Base-by-base conservation (phyloP, 2,329 filamentous ascomycete genomes). In the Xylariomycetidae sp. region DNA sequence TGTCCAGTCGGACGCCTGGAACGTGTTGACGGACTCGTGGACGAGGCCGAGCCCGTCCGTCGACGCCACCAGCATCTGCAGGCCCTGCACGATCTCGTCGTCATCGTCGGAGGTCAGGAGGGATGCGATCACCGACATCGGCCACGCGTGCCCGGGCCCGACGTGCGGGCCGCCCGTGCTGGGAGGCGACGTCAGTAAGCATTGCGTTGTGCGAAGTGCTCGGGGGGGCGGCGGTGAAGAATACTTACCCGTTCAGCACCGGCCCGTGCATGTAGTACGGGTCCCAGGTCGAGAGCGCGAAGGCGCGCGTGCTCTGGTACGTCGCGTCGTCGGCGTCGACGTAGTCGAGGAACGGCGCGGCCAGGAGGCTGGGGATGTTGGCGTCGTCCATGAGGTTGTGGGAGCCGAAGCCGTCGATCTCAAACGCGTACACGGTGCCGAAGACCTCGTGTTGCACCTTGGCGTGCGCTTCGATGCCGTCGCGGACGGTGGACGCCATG, bases 111-210 rank as follows among this genome's bases (percentile, higher is more conserved):
- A 53, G 23, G 87, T 94, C 70, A 90, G 74, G 20, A 85, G 81
- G 54, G 85, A 79, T 37, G 89, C 77, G 29, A 94, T 77, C 44
- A 85, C 69, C 28, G 78, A 84, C 85, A 94, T 93, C 2, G 88
- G 87, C 88, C 88, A 94, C 12, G 85, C 86, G 52, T 81, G 79
- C 38, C 79, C 72, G 2, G 87, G 72, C 0, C 70, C 68, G 7
- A 65, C 56, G 44, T 75, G 71, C 16, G 70, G 70, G 0, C 71
- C 70, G 10, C 72, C 72, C 1, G 69, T 64, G 18, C 52, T 54
- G 7, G 15, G 19, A 10, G n/a, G 8, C 19, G 28, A 15, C 8
- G 26, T 42, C 34, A 46, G 36, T 25, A 16, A 31, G n/a, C n/a
- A n/a, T n/a, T n/a, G n/a, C n/a, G n/a, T n/a, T n/a, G n/a, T n/a